Base-by-base conservation (phyloP, 176 grass and related monocot species). In the maize (Zea mays) region DNA sequence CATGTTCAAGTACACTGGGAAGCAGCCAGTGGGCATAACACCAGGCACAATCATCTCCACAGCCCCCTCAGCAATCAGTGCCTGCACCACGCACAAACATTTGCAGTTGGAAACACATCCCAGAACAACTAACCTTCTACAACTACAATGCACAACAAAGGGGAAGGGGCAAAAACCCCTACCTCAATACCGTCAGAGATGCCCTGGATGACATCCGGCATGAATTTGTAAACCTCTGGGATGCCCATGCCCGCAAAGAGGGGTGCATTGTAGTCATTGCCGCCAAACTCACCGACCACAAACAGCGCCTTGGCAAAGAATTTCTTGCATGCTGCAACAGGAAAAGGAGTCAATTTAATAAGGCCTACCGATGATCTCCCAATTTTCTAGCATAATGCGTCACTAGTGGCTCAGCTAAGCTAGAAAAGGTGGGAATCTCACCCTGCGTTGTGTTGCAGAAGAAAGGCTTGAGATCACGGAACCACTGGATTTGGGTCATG, bases 401-500 rank as follows among this genome's bases (percentile, higher is more conserved):
- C 67, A 75, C 10, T 5, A n/a, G 3, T 8, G 17, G 40, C 10
- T 10, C 4, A 86, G 55, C 65, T 71, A 67, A 44, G 62, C 17
- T 67, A 33, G 3, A 41, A 65, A 78, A 48, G 43, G 49, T 67
- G 47, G 19, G 15, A 16, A 46, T 64, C 72, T 60, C 76, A 97
- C 93, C 93, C 85, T 79, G 5, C 15, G 86, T 75, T 34, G 83
- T 79, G 48, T 87, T 88, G 86, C 93, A 97, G 73, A 97, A 76
- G 46, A 87, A 91, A n/a, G 90, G 88, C 69, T 87, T 97, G 85
- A 93, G 82, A 54, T 89, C 77, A 27, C 91, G 83, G 83, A 97
- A 97, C 93, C 90, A 97, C 82, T 93, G 84, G 81, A 97, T 93
- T 91, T 97, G 93, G 21, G 87, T 87, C 86, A 84, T 79, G 58